Evolutionary conservation across 768 basidiomycete genomes (phyloP).

Genomic region (Leucocoprinus sp.): DNA sequence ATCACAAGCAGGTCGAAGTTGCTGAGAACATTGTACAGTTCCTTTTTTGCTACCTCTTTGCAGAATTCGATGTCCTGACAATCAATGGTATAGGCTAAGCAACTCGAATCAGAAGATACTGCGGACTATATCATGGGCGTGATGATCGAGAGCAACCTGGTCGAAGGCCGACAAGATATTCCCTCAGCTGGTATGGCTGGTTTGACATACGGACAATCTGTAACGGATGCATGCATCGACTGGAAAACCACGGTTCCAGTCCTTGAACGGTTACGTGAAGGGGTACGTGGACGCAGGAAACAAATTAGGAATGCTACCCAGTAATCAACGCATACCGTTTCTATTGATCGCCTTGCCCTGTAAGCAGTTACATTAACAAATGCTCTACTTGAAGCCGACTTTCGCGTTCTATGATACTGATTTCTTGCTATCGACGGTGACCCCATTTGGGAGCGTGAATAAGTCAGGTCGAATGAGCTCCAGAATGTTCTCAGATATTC

Average conservation of each 20-base stretch:
- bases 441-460: too few species aligned
- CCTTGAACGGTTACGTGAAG: conserved; percentile 80
- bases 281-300: conserved; percentile 69
- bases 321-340: background rate
- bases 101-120: conserved; percentile 67
- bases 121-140: conserved; percentile 76
- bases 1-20: conserved; percentile 80
- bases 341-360: background rate
- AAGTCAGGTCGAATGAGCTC: too few species aligned
- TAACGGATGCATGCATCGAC: conserved; percentile 85
- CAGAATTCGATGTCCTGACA: conserved; percentile 13
- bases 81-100: conserved; percentile 45
- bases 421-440: too few species aligned
- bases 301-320: conserved; percentile 28
- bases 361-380: too few species aligned
- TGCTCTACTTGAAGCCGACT: too few species aligned
- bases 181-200: conserved; percentile 61
- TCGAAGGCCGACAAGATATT: conserved; percentile 83
- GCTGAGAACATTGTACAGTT: conserved; percentile 80
- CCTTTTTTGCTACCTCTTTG: conserved; percentile 4
- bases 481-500: too few species aligned
- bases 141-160: conserved; percentile 92
- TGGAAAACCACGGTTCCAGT: conserved; percentile 83
- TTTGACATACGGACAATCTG: conserved; percentile 76
- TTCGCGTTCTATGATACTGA: background rate